phyloP scores from a whole-genome alignment of 306 rosid genomes.

The Ziziphus jujuba region DNA sequence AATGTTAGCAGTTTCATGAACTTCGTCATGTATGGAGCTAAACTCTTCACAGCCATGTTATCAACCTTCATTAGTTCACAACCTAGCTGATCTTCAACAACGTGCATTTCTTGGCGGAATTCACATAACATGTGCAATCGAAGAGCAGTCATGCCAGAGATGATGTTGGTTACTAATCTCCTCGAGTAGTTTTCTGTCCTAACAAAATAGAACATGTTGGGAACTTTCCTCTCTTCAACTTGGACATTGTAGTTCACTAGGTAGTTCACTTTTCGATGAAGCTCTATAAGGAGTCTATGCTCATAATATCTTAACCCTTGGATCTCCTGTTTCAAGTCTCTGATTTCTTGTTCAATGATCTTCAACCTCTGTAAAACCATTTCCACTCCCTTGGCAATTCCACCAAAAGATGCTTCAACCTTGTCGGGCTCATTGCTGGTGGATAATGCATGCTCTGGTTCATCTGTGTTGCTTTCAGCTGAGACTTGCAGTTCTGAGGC shows the following conservation, averaged over 20 bases:
- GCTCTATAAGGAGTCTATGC: slow-evolving; percentile 80
- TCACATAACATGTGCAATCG: slow-evolving; percentile 92
- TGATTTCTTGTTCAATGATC: slow-evolving; percentile 93
- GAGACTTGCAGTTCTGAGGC: slow-evolving; percentile 91
- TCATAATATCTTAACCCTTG: slow-evolving; percentile 92
- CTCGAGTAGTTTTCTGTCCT: slow-evolving; percentile 88
- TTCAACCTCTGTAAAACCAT: slow-evolving; percentile 79
- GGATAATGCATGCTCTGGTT: slow-evolving; percentile 47
- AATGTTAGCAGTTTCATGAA: slow-evolving; percentile 86
- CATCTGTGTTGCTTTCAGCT: slow-evolving; percentile 57
- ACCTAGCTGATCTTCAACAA: slow-evolving; percentile 87
- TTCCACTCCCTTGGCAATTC: slow-evolving; percentile 98
- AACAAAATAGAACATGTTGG: slow-evolving; percentile 85
- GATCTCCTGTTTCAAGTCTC: slow-evolving; percentile 94
- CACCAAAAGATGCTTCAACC: slow-evolving; percentile 75
- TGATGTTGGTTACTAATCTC: slow-evolving; percentile 67
- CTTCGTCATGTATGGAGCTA: slow-evolving; percentile 89
- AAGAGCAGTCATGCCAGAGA: slow-evolving; percentile 85
- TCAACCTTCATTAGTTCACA: slow-evolving; percentile 94
- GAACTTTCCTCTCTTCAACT: slow-evolving; percentile 91
- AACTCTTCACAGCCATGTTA: slow-evolving; percentile 61
- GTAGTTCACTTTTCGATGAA: slow-evolving; percentile 77
- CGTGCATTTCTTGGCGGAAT: slow-evolving; percentile 85
- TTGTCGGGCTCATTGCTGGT: slow-evolving; percentile 45
- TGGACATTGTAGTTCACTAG: slow-evolving; percentile 80